These are phyloP conservation scores for Diaporthe eres DNA, from an alignment of 2,329 filamentous ascomycete genomes.

Conservation along the genomic window DNA sequence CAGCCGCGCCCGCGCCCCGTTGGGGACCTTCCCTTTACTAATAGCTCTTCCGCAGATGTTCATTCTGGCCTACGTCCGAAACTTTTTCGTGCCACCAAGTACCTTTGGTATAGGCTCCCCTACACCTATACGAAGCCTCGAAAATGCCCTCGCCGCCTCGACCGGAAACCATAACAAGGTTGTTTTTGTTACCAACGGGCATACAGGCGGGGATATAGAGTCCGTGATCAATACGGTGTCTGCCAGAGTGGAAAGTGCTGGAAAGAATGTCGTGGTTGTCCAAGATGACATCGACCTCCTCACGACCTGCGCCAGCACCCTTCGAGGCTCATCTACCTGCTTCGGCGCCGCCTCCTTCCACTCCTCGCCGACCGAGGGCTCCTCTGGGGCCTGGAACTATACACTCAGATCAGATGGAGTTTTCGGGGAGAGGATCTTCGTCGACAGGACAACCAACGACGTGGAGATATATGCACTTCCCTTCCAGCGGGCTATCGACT, in stretches of 20 bases:
- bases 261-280: constrained; percentile 48
- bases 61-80: constrained; percentile 79
- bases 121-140: constrained; percentile 73
- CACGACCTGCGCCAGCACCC: constrained; percentile 68
- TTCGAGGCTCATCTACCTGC: constrained; percentile 78
- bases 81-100: constrained; percentile 70
- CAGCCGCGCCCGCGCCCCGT: not conserved
- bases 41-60: constrained; percentile 50
- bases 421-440: constrained; percentile 67
- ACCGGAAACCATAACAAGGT: constrained; percentile 68
- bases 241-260: constrained; percentile 61
- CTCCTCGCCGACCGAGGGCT: constrained; percentile 75
- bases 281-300: constrained; percentile 37
- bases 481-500: constrained; percentile 77
- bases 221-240: constrained; percentile 76
- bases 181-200: constrained; percentile 83
- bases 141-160: constrained; percentile 72
- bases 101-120: constrained; percentile 78
- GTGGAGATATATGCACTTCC: constrained; percentile 76
- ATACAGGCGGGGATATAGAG: constrained; percentile 78
- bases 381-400: constrained; percentile 75
- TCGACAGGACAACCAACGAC: constrained; percentile 71
- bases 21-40: not conserved
- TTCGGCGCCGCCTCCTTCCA: constrained; percentile 81
- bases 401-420: constrained; percentile 75